Base-by-base conservation (phyloP, 306 rosid genomes). In the Trifolium subterraneum region DNA sequence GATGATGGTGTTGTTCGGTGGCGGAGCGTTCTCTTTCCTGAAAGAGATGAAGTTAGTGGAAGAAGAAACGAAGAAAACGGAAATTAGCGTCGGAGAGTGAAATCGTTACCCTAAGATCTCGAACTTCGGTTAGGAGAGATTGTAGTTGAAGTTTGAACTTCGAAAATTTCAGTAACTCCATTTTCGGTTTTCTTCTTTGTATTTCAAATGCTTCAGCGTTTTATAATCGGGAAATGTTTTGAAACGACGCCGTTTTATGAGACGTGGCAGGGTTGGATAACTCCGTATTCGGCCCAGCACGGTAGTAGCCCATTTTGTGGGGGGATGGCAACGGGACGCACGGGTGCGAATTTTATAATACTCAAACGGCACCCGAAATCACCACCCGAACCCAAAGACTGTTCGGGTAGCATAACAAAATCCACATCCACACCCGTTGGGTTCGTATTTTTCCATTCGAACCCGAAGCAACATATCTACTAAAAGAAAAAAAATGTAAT, bases 61-160 rank as follows among this genome's bases (percentile, higher is more conserved):
- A 72, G 41, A 66, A 64, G 29, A 64, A 64, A 39, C 39, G 36
- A 10, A 48, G 73, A 20, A 65, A 68, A 67, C n/a, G 47, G 50
- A 8, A 29, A 54, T 31, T 12, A 33, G 25, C 29, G 42, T 22
- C 27, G 68, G 44, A 52, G 72, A 25, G 23, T 62, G 48, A 68
- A 52, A 81, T n/a, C 4, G 62, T 74, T 82, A 92, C 97, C 87
- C 86, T 77, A 73, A 89, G 91, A 33, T 86, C 90, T 51, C 88
- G 88, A 82, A 86, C 85, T 86, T 92, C 96, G 45, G 90, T 20
- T 69, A 87, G 51, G 35, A 87, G 84, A 19, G 93, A 48, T 69
- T 81, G 93, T 50, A 92, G 87, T 72, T 85, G 96, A 71, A 89
- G 93, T 82, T 79, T 92, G 84, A 92, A 86, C 84, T 88, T 92